Base-by-base conservation (phyloP, 2,329 filamentous ascomycete genomes). In the Trichophyton schoenleinii region DNA sequence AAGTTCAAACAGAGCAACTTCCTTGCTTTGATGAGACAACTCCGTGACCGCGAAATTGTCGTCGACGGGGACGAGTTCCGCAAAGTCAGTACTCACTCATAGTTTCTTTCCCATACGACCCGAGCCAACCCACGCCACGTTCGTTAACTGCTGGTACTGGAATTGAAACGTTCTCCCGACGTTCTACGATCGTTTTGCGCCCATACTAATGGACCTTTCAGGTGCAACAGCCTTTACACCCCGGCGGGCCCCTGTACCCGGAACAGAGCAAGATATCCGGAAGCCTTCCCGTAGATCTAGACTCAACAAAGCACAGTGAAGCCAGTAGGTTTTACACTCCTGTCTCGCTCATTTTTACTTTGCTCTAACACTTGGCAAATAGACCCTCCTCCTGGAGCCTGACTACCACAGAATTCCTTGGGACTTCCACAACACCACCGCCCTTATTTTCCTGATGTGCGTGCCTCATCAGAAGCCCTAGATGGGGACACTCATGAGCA, bases 1-100 rank as follows among this genome's bases (percentile, higher is more conserved):
- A 92, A 92, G 69, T 94, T 94, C 72, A 83, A 85, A 67, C 83
- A 91, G 69, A 91, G 88, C 66, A 83, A 83, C 62, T 95, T 95
- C 69, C 74, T 92, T 0, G 79, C 81, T 3, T 76, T 95, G 53
- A 94, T 95, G 89, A 83, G 87, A 31, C 81, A 83, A 63, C 82
- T 94, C 60, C 81, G 87, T 59, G 84, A 89, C 69, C 79, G 81
- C 61, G 85, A 94, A 74, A 83, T 91, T 13, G 81, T 81, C 57
- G 84, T 94, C 42, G 80, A 88, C 65, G 87, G 86, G 46, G 86
- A 89, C 70, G 82, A 76, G 67, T 75, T 76, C 67, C 73, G 72
- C 68, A 72, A 76, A 74, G 74, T 76, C 72, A 75, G 74, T 76
- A 73, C 69, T 70, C 72, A 70, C 71, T 71, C 72, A 70, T 76